phyloP scores from a whole-genome alignment of 257 asterid species.

The Oldenlandia corymbosa region DNA sequence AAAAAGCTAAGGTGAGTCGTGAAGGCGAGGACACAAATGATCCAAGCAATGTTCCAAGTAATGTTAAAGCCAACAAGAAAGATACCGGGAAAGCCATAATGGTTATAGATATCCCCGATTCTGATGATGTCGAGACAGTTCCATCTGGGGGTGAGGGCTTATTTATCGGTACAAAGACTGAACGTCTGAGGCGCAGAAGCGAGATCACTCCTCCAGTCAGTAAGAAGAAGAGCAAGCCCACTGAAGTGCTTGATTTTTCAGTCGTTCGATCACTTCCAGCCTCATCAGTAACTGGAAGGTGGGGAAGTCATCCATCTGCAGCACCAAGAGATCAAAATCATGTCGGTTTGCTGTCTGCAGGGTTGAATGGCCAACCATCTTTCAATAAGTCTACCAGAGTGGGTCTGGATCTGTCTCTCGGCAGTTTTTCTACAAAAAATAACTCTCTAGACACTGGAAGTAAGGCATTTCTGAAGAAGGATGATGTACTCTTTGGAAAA shows the following conservation, averaged over 20 bases:
- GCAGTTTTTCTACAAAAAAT: conserved; percentile 36
- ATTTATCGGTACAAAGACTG: conserved; percentile 18
- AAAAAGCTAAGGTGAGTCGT: conserved; percentile 39
- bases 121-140: conserved; percentile 31
- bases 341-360: not conserved
- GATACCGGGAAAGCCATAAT: conserved; percentile 24
- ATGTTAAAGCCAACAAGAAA: conserved; percentile 22
- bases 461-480: conserved; percentile 3
- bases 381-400: conserved; percentile 20
- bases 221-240: conserved; percentile 26
- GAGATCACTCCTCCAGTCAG: conserved; percentile 21
- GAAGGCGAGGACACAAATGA: conserved; percentile 28
- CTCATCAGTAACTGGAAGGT: conserved; percentile 4
- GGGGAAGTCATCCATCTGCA: not conserved
- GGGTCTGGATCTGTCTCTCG: conserved; percentile 53
- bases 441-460: conserved; percentile 13
- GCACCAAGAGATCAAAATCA: conserved; percentile 9
- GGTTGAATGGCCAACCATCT: not conserved
- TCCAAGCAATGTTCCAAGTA: conserved; percentile 23
- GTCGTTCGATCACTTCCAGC: not conserved
- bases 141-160: conserved; percentile 19
- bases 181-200: conserved; percentile 26
- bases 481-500: not conserved
- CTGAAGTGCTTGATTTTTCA: conserved; percentile 15
- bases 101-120: conserved; percentile 25